These are phyloP conservation scores for Peronospora destructor DNA, from an alignment of 352 stramenopile species.

Conservation along the genomic window DNA sequence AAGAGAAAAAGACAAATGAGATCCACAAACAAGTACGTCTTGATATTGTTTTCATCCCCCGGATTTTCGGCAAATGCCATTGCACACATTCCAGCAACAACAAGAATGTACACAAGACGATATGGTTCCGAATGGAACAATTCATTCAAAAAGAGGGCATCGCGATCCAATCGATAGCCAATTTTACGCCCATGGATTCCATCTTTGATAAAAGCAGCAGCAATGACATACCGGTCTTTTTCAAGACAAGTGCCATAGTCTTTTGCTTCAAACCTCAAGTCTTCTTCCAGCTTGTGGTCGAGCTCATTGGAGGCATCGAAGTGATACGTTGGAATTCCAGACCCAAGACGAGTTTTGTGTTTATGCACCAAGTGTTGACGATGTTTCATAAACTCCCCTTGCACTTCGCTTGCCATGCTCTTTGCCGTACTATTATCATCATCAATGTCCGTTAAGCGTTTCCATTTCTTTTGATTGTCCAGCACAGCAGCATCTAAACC, in stretches of 20 bases:
- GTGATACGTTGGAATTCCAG: slow-evolving; percentile 35
- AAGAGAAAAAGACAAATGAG: slow-evolving; percentile 61
- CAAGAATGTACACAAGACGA: slow-evolving; percentile 56
- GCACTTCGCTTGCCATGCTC: slow-evolving; percentile 76
- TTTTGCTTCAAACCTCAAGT: slow-evolving; percentile 24
- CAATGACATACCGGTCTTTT: slow-evolving; percentile 68
- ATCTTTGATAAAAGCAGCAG: slow-evolving; percentile 72
- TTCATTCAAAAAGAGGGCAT: slow-evolving; percentile 57
- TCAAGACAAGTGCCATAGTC: slow-evolving; percentile 34
- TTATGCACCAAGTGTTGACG: slow-evolving; percentile 41
- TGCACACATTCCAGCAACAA: slow-evolving; percentile 55
- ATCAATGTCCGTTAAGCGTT: slow-evolving; percentile 62
- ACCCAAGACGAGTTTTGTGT: slow-evolving; percentile 30
- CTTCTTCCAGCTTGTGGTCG: slow-evolving; percentile 18
- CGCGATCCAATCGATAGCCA: slow-evolving; percentile 64
- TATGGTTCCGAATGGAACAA: slow-evolving; percentile 74
- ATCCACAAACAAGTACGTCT: slow-evolving; percentile 57
- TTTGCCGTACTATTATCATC: slow-evolving; percentile 78
- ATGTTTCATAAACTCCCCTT: slow-evolving; percentile 60
- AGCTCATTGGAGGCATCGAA: slow-evolving; percentile 22
- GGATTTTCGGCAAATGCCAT: slow-evolving; percentile 64
- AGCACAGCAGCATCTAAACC: slow-evolving; percentile 58
- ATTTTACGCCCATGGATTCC: slow-evolving; percentile 82
- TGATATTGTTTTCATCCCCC: slow-evolving; percentile 32
- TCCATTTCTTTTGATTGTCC: slow-evolving; percentile 82